These are phyloP conservation scores for Tolypocladium endophyticum DNA, from an alignment of 2,329 filamentous ascomycete species.

Conservation along the genomic window DNA sequence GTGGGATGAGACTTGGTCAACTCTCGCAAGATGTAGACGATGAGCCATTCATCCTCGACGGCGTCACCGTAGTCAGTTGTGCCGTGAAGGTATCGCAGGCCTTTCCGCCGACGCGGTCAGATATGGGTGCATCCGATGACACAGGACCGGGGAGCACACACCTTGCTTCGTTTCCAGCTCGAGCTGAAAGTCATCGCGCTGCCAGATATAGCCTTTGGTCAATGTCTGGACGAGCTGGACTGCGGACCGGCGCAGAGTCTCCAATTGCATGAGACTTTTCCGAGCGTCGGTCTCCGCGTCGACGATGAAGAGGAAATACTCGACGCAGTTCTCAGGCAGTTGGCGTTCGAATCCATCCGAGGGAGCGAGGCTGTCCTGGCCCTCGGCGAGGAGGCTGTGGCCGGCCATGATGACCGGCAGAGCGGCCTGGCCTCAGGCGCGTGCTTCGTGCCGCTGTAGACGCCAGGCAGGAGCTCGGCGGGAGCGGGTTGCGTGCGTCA, in stretches of 20 bases:
- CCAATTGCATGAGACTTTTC: conserved; percentile 55
- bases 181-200: conserved; percentile 71
- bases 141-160: conserved; percentile 19
- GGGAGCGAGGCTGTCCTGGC: neutral
- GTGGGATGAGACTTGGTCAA: conserved; percentile 62
- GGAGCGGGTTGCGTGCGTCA: neutral
- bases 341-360: conserved; percentile 2
- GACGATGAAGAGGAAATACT: conserved; percentile 71
- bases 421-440: neutral
- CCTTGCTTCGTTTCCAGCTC: conserved; percentile 50
- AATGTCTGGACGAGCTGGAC: conserved; percentile 50
- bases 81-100: conserved; percentile 56
- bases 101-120: neutral
- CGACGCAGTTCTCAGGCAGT: conserved; percentile 73
- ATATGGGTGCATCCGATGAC: neutral
- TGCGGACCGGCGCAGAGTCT: conserved; percentile 60
- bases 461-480: neutral
- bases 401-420: neutral
- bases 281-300: conserved; percentile 42
- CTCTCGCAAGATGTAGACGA: conserved; percentile 80
- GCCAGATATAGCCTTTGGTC: conserved; percentile 89
- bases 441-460: neutral
- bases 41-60: conserved; percentile 93
- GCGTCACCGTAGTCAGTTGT: conserved; percentile 85
- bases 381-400: neutral